Evolutionary conservation across 2,329 filamentous ascomycete species (phyloP), one percentile per base, ranked within the genome.

Genomic region (Coniochaeta sp.): DNA sequence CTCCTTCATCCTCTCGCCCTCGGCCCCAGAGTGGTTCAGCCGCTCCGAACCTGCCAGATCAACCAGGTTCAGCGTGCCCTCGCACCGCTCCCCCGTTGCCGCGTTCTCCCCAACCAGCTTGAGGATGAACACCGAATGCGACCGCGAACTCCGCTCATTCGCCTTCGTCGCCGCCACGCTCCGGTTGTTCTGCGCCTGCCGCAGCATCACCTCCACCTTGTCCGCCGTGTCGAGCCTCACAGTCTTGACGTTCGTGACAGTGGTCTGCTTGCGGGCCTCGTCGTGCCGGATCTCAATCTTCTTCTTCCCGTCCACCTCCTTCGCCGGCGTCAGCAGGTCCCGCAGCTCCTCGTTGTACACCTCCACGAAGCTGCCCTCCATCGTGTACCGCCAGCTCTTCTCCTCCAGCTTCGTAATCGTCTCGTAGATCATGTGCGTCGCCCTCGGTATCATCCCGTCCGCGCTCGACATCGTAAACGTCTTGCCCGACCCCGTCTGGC

Each of bases 281-380:
- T 98, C 93, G 66, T 98, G 95, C 1, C 90, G 86, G 61, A 97
- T 93, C 68, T 96, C 91, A 57, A 93, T 88, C 75, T 91, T 96
- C 75, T 89, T 91, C 76, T 89, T 91, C 64, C 88, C 85, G 58
- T 91, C 81, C 22, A 88, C 82, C 59, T 89, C 87, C 0, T 88
- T 84, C 3, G 78, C 73, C 1, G 80, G 74, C 0, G 77, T 77
- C 14, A 99, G 83, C 16, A 99, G 77, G 72, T 99, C 95, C 71
- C 97, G 92, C 64, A 99, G 82, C 63, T 96, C 95, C 72, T 99
- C 95, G 64, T 99, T 98, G 83, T 99, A 99, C 6, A 99, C 95
- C 71, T 99, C 95, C 16, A 98, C 87, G 69, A 99, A 99, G 60
- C 88, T 93, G 7, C 95, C 95, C 71, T 96, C 90, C 86, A 99